phyloP scores from a whole-genome alignment of 164 flowering plant genomes.

The Piper longum region DNA sequence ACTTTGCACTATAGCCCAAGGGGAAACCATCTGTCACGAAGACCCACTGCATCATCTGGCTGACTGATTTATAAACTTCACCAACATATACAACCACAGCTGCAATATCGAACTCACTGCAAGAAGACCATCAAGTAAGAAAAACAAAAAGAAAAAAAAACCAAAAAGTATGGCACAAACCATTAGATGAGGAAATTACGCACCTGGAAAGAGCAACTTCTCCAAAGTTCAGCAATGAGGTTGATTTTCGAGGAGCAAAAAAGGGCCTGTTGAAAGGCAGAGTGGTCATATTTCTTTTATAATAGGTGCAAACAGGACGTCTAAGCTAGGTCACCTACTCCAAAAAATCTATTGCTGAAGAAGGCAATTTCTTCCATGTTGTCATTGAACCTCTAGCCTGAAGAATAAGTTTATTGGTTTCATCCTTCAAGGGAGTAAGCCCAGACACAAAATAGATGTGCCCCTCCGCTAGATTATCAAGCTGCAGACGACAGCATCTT shows the following conservation, averaged over 20 bases:
- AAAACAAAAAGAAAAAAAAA: conserved; percentile 6
- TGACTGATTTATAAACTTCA: conserved; percentile 37
- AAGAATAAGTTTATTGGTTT: conserved; percentile 45
- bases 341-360: conserved; percentile 28
- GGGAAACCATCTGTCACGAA: conserved; percentile 72
- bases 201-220: conserved; percentile 78
- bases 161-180: neutral
- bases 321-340: conserved; percentile 31
- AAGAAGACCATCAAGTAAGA: conserved; percentile 5
- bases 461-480: conserved; percentile 66
- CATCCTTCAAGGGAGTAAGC: conserved; percentile 42
- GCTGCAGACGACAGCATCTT: conserved; percentile 19
- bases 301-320: neutral
- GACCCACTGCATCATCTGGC: conserved; percentile 81
- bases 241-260: conserved; percentile 55
- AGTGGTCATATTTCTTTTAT: conserved; percentile 9
- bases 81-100: conserved; percentile 70
- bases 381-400: conserved; percentile 67
- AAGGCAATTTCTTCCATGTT: conserved; percentile 46
- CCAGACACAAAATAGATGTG: conserved; percentile 53
- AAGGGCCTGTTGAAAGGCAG: conserved; percentile 45
- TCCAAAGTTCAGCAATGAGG: conserved; percentile 44
- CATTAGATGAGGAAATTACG: neutral
- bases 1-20: conserved; percentile 14
- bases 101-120: conserved; percentile 87